Base-by-base conservation (phyloP, 352 stramenopile species). In the Phytophthora tubulina region DNA sequence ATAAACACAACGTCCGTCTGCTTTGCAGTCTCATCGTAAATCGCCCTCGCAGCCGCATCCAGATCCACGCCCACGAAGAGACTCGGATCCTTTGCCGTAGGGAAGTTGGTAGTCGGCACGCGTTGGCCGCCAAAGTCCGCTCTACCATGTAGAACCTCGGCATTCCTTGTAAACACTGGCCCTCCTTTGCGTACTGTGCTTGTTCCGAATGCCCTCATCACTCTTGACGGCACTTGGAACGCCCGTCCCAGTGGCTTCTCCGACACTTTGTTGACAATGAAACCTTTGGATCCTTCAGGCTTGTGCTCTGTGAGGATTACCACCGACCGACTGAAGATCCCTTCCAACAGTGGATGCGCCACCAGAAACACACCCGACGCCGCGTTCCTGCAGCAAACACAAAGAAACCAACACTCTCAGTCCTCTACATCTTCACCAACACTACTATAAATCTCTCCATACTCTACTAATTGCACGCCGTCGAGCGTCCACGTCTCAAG, bases 1-100 rank as follows among this genome's bases (percentile, higher is more conserved):
- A 96, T 75, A 65, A 95, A 96, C 59, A 94, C 80, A 1, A 96
- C 73, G 50, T 96, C 81, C 15, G 72, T 81, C 56, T 82, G 81
- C 65, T 89, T 72, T 15, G 82, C 70, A 54, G 63, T 78, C 44
- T 91, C 65, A 30, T 82, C 70, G 42, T 93, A 76, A 42, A 91
- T 78, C 1, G 85, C 80, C 13, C 78, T 79, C n/a, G 85, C 81
- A 13, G 88, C 88, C 1, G 72, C 62, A 42, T 91, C 82, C 0
- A 96, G 70, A 67, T 96, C 83, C 2, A 90, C 68, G n/a, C 85
- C 86, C 4, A 89, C 70, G 59, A 90, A 96, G 36, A 94, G 73
- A 45, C 73, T 78, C 31, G 81, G 76, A 7, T 91, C 75, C 13
- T 63, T 56, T 7, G 21, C 68, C 44, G 44, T 82, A 41, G 66